Evolutionary conservation across 805 yeast genomes (phyloP), one percentile per base, ranked within the genome.

Genomic region (Zygoascus biomembranicola): DNA sequence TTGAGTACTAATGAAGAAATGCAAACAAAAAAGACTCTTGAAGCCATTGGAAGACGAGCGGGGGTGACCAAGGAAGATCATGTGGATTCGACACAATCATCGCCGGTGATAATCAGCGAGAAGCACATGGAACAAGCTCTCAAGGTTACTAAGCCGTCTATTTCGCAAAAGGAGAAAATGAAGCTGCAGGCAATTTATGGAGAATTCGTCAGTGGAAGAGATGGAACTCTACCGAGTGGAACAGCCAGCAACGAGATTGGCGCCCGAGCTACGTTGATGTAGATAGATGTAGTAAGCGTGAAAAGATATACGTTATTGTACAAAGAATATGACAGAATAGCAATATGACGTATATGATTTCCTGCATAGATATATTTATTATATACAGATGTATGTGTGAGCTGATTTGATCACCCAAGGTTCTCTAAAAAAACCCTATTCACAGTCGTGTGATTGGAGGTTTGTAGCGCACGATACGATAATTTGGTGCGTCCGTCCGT

Each of bases 181-280:
- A 87, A 89, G 62, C 75, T 92, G 49, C 67, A 73, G 23, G 69
- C 66, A 0, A 84, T 92, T 35, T 92, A 92, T 64, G 65, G 72
- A 19, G 82, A 84, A 63, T 94, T 92, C 63, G 79, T 84, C 5
- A 77, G 82, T 43, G 89, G 81, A 14, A 71, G 97, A 46, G 90
- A 86, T 53, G 97, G 96, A 0, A 83, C 84, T 54, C 81, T 92
- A 88, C 96, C 95, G 0, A 82, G 81, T 58, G 97, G 97, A 0
- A 77, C 82, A 35, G 81, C 92, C 2, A 80, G 94, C 62, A 80
- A 74, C 43, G 90, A 86, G 47, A 77, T 90, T 16, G 97, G 97
- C 1, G 96, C 90, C 2, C 75, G 97, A 55, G 78, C 87, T 9
- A 85, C 96, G 0, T 70, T 90, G 50, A 87, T 86, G 89, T 90